Evolutionary conservation across 1,284 basidiomycete genomes (phyloP), one percentile per base, ranked within the genome.

Genomic region (Omphalotus olearius): DNA sequence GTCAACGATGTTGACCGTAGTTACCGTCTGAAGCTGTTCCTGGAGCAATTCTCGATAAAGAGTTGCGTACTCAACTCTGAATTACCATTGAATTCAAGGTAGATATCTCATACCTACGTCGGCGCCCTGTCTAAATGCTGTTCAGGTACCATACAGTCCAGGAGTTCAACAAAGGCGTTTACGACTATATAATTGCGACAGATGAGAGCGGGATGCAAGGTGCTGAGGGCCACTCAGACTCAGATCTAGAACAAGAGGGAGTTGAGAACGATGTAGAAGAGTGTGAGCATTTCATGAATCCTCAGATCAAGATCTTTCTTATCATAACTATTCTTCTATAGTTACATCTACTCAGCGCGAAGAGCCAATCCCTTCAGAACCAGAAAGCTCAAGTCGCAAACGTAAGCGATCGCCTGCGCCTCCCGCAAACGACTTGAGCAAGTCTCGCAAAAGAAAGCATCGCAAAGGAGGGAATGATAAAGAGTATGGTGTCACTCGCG

Each of bases 151-250:
- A 99, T 65, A 90, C 91, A 4, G 96, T 99, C 2, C 94, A 99
- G 63, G 96, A 98, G 70, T 99, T 99, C 67, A 98, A 99, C 71
- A 93, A 94, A 62, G 97, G 97, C 6, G 92, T 96, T 10, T 99
- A 98, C 64, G 94, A 99, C 65, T 98, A 98, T 65, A 95, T 99
- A 56, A 97, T 99, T 53, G 97, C 97, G 0, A 98, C 95, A 2
- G 97, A 99, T 65, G 97, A 98, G 69, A 82, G 79, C 56, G 77
- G 80, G 2, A 72, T 74, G 6, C 73, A 71, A 6, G 68, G 46
- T 16, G 45, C 38, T 16, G 51, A 53, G 10, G 46, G 36, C 16
- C 40, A 47, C 17, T 68, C 67, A 0, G 44, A 54, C 16, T 64
- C 67, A 16, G 75, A 75, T 2, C 63, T 64, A 4, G 69, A 70